These are phyloP conservation scores for Neonectria sp. DNA, from an alignment of 2,329 filamentous ascomycete species.

Conservation along the genomic window DNA sequence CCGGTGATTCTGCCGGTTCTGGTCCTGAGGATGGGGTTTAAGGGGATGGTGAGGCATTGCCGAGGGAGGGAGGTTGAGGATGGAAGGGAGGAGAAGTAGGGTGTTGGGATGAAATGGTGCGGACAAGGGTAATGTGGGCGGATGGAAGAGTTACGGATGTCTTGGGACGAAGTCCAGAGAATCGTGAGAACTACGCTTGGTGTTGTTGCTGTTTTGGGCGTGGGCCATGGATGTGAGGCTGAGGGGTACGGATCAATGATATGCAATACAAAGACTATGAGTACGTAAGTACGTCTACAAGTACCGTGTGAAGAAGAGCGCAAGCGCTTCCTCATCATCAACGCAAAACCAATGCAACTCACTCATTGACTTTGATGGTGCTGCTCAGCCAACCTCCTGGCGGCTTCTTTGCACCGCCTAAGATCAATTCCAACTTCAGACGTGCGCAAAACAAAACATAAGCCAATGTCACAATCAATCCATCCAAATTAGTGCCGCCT, in stretches of 20 bases:
- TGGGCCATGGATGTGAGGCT: not conserved
- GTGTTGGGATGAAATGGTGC: not conserved
- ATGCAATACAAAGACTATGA: not conserved
- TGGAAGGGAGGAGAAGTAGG: constrained; percentile 50
- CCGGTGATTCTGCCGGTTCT: constrained; percentile 78
- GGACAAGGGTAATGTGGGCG: not conserved
- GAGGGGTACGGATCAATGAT: not conserved
- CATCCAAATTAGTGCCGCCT: not conserved
- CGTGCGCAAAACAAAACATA: not conserved
- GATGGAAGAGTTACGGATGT: not conserved
- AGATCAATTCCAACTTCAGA: not conserved
- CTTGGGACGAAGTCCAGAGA: not conserved
- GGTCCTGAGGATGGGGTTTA: constrained; percentile 77
- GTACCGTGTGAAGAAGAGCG: not conserved
- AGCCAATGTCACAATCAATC: too few species aligned
- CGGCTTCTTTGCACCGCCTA: not conserved
- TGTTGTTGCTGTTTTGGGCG: not conserved
- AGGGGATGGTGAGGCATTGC: constrained; percentile 50
- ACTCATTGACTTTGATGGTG: not conserved
- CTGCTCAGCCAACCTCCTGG: not conserved
- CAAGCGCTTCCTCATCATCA: not conserved
- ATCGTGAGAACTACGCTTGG: not conserved
- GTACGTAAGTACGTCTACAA: not conserved
- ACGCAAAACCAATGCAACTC: not conserved
- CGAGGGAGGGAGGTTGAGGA: constrained; percentile 65